Evolutionary conservation across 2,329 filamentous ascomycete species (phyloP).

Genomic region (Zalaria sp.): DNA sequence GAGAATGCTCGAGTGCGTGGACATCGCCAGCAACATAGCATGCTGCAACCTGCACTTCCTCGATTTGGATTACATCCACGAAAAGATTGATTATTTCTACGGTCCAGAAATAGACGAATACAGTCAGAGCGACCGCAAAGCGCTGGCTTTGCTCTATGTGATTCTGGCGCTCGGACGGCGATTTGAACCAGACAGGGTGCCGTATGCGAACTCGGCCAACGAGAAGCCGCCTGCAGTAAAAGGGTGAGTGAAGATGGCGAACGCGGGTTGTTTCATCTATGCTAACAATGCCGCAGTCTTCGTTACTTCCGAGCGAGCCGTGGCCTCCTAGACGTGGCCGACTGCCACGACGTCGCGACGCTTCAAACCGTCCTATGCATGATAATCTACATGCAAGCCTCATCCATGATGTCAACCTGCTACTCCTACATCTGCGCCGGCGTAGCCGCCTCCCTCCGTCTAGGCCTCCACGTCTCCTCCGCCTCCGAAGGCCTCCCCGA

Average conservation of each 20-base stretch:
- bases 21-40: slow-evolving; percentile 6
- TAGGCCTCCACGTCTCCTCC: slow-evolving; percentile 11
- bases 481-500: slow-evolving; percentile 4
- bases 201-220: too few relatives aligned
- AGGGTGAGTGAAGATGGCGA: neutral
- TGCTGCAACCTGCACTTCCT: slow-evolving; percentile 9
- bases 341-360: slow-evolving; percentile 11
- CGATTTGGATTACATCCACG: slow-evolving; percentile 1
- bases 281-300: slow-evolving; percentile 5
- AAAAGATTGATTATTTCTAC: slow-evolving; percentile 2
- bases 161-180: slow-evolving; percentile 5
- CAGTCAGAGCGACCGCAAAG: slow-evolving; percentile 2
- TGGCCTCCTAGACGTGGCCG: slow-evolving; percentile 10
- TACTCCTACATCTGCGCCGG: slow-evolving; percentile 14
- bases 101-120: slow-evolving; percentile 4
- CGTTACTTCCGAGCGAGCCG: slow-evolving; percentile 9
- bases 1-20: slow-evolving; percentile 5
- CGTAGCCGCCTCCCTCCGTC: slow-evolving; percentile 10
- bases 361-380: slow-evolving; percentile 13
- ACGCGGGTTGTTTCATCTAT: neutral
- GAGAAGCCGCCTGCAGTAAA: neutral
- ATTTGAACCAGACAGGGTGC: neutral
- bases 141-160: slow-evolving; percentile 4
- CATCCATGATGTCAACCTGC: slow-evolving; percentile 12
- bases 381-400: slow-evolving; percentile 12